Evolutionary conservation across 805 yeast genomes (phyloP), one percentile per base, ranked within the genome.

Genomic region (Spathaspora sp.): DNA sequence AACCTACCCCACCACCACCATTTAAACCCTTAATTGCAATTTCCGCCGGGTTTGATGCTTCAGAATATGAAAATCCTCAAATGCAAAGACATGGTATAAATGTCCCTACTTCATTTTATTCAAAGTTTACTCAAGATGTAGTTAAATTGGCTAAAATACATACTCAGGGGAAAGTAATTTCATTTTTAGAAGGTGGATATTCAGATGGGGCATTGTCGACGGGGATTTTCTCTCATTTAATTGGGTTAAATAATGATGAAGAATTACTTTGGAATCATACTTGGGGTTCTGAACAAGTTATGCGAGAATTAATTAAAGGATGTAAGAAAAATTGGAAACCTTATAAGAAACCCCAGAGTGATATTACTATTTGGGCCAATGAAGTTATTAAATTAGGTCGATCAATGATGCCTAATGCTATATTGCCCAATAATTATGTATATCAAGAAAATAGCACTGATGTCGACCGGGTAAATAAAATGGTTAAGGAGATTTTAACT

Each of bases 1-100:
- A 46, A 52, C 76, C 74, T 19, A 53, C 48, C 1, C 69, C 74
- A 5, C 78, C 77, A 5, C 68, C 62, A 7, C 66, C 70, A 0
- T 73, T 70, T 59, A 72, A 71, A 53, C 77, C 79, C 10, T 58
- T 88, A 53, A 80, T 89, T 2, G 77, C 86, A n/a, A 75, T 89
- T 1, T 87, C 96, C 44, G 92, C 96, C 0, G 96, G 96, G 1
- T 89, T 89, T 64, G 96, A 89, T 68, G 96, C 94, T 2, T 83
- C 88, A 16, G 96, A 89, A 63, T 85, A 79, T 65, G 96, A 89
- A 62, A 84, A 83, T 52, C 81, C 81, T n/a, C 80, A 85, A 47
- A 89, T 89, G 96, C 96, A 89, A 66, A 73, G 96, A 49, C 96
- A 89, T 64, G 82, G 82, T 0, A 89, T 86, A 23, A 83, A 85